These are phyloP conservation scores for Epichloe aotearoae DNA, from an alignment of 2,329 filamentous ascomycete genomes.

Conservation along the genomic window DNA sequence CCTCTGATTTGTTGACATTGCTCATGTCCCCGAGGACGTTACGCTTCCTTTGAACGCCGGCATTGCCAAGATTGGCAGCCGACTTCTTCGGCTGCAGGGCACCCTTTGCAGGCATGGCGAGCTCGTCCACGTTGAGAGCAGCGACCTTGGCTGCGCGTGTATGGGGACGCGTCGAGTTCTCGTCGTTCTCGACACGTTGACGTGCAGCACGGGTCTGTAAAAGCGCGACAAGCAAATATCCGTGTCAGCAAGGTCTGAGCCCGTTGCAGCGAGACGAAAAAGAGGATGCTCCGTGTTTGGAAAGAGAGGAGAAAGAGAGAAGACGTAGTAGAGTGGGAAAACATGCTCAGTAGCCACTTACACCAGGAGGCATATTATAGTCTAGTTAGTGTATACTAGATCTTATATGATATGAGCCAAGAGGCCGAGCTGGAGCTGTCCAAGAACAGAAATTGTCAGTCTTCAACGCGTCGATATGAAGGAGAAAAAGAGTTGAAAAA, in stretches of 20 bases:
- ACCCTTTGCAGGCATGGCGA: conserved; percentile 43
- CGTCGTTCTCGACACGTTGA: conserved; percentile 82
- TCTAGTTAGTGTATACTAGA: conserved; percentile 12
- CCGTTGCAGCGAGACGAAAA: conserved; percentile 11
- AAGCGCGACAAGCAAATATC: neutral
- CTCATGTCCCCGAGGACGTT: conserved; percentile 85
- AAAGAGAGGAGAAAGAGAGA: neutral
- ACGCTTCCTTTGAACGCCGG: conserved; percentile 52
- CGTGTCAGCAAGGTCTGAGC: conserved; percentile 7
- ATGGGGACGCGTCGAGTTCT: conserved; percentile 71
- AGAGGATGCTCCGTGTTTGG: neutral
- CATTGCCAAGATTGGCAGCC: conserved; percentile 32
- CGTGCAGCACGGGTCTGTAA: conserved; percentile 53
- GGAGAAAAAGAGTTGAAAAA: conserved; percentile 3
- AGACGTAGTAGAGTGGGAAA: neutral
- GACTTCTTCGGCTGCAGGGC: conserved; percentile 60
- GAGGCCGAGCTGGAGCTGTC: conserved; percentile 7
- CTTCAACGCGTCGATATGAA: conserved; percentile 8
- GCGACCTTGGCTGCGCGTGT: conserved; percentile 91
- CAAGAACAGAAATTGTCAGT: conserved; percentile 7
- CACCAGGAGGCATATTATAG: conserved; percentile 22
- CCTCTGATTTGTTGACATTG: conserved; percentile 76
- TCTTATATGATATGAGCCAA: conserved; percentile 7
- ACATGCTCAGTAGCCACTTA: conserved; percentile 12
- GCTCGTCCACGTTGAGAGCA: conserved; percentile 53